Percentiles rank a stretch among this genome's conserved stretches.
Evolutionary conservation across 1,284 basidiomycete species (phyloP).

Genomic region (Ceratobasidium sp.): DNA sequence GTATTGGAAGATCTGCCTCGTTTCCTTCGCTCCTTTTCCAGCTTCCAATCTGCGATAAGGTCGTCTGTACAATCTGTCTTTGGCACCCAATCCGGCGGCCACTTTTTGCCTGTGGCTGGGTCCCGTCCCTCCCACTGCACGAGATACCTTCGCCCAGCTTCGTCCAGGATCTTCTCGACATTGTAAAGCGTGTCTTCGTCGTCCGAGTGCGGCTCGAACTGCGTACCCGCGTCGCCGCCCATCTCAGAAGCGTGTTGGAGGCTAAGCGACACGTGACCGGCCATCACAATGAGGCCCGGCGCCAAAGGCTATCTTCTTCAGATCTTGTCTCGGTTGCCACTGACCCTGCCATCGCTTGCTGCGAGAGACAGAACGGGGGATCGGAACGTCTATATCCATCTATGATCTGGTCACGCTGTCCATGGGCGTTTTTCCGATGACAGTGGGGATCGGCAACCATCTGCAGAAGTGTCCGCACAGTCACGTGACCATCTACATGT

Average conservation of each 20-base stretch:
- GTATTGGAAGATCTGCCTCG: neutral
- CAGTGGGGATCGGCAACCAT: no score
- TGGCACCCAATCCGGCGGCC: constrained; percentile 42
- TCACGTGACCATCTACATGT: no score
- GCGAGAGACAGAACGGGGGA: no score
- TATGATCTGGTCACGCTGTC: no score
- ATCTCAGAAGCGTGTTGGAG: constrained; percentile 10
- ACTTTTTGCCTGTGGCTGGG: constrained; percentile 36
- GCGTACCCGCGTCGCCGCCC: constrained; percentile 23
- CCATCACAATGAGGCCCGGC: no score
- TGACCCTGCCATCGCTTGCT: no score
- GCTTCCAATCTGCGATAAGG: constrained; percentile 44
- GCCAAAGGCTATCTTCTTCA: no score
- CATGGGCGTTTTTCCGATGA: no score
- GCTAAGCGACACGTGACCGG: neutral
- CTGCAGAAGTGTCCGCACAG: no score
- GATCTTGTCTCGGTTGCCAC: no score
- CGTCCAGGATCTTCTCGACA: constrained; percentile 41
- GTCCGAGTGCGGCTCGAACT: constrained; percentile 40
- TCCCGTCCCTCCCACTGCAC: constrained; percentile 44
- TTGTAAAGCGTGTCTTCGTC: constrained; percentile 40
- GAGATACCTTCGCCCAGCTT: constrained; percentile 36
- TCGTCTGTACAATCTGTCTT: constrained; percentile 43
- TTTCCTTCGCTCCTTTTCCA: constrained; percentile 34
- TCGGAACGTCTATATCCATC: no score